Conservation (phyloP, 2,329 filamentous ascomycete genomes). For the Neocatenulostroma microsporum region DNA sequence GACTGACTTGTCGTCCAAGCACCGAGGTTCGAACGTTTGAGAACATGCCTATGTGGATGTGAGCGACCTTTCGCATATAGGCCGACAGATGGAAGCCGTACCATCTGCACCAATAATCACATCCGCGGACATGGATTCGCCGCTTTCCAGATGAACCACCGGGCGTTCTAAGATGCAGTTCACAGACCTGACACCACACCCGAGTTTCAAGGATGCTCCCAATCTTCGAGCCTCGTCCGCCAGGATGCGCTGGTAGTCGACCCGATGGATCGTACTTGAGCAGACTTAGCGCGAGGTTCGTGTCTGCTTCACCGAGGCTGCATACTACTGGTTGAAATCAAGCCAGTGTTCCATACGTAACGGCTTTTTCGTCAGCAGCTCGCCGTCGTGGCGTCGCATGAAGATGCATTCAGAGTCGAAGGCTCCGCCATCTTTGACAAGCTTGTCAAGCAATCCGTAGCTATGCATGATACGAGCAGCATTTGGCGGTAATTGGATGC, state of each 20-base stretch:
- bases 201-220: background rate
- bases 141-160: background rate
- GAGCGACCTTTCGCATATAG: background rate
- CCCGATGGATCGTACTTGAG: background rate
- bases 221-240: background rate
- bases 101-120: conserved; percentile 1
- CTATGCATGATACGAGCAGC: conserved; percentile 3
- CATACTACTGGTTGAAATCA: background rate
- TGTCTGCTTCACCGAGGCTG: background rate
- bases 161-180: background rate
- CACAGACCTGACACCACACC: background rate
- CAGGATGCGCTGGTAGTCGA: conserved; percentile 1
- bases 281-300: background rate
- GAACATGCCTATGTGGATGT: background rate
- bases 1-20: background rate
- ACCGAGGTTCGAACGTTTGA: background rate
- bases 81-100: background rate
- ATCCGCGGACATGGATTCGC: background rate
- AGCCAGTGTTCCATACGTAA: background rate
- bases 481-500: conserved; percentile 3
- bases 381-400: background rate
- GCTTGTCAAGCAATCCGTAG: background rate
- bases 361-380: conserved; percentile 1
- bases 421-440: background rate
- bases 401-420: background rate